Evolutionary conservation across 139 green algal species (phyloP), one percentile per base, ranked within the genome.

Genomic region (Pleodorina starrii): DNA sequence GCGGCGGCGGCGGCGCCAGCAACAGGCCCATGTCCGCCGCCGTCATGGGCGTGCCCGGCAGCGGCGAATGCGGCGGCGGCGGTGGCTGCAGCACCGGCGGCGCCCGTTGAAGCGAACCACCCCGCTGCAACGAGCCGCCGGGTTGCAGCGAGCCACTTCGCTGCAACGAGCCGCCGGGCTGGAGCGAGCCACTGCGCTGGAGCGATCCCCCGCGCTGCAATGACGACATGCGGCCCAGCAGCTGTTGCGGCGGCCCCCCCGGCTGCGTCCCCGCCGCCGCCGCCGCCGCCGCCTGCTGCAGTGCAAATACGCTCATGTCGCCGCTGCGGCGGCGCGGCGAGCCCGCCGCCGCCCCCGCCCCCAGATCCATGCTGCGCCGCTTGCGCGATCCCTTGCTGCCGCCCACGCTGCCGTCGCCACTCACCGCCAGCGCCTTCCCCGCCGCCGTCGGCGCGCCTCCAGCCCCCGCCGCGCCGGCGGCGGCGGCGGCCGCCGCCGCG

Each of bases 251-350:
- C n/a, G n/a, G n/a, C n/a, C n/a, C 11, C 10, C 48, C 48, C 11
- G 48, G 48, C 48, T 57, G 48, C 48, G 48, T 10, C 48, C 10
- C 48, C 48, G 11, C 48, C 48, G 48, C 48, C 48, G 48, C 48
- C 48, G 48, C 48, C n/a, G n/a, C n/a, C n/a, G n/a, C n/a, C n/a
- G n/a, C n/a, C n/a, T n/a, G n/a, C 54, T 66, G 54, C 54, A 66
- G 25, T 11, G 32, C 32, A 2, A 73, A 73, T 23, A 23, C 63
- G 27, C 27, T 38, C 25, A 73, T 21, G 27, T 73, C 63, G 63
- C 63, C 32, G 63, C 63, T 73, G 63, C 63, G 32, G 63, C 63
- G 63, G 19, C 63, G 63, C 63, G 63, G 63, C 63, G 63, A 73
- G 21, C n/a, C 63, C 63, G 63, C 27, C 27, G 32, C 63, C 63